These are phyloP conservation scores for Stipa capillata DNA, from an alignment of 176 grass and related monocot genomes.

Conservation along the genomic window DNA sequence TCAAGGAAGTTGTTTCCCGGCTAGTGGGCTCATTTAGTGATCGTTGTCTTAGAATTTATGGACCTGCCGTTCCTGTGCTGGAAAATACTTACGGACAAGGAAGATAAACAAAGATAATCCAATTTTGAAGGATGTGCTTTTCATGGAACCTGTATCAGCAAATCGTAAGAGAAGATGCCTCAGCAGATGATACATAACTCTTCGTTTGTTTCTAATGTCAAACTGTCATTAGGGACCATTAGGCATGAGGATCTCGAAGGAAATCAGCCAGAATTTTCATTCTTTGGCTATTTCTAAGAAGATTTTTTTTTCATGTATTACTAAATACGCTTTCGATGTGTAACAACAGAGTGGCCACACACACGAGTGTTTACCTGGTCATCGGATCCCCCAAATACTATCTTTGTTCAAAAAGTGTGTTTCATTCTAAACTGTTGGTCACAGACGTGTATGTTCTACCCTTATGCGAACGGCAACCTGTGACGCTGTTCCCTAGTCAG, in stretches of 20 bases:
- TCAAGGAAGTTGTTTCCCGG: constrained; percentile 85
- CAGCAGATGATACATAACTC: neutral
- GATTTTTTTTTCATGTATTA: constrained; percentile 1
- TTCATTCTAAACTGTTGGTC: neutral
- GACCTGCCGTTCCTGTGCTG: constrained; percentile 55
- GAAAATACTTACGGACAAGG: constrained; percentile 67
- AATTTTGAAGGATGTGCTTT: constrained; percentile 15
- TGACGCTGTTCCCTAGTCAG: no score
- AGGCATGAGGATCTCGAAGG: neutral
- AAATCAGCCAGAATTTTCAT: constrained; percentile 33
- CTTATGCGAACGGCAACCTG: neutral
- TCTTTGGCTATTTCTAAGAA: constrained; percentile 21
- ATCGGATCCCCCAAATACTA: no score
- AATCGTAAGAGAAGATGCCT: neutral
- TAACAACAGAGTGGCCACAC: constrained; percentile 15
- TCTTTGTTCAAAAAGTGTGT: neutral
- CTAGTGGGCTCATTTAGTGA: constrained; percentile 67
- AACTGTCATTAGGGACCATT: neutral
- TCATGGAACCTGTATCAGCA: neutral
- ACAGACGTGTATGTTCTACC: neutral
- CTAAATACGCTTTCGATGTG: constrained; percentile 3
- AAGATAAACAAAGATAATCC: constrained; percentile 35
- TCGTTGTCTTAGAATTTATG: constrained; percentile 89
- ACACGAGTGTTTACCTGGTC: constrained; percentile 2
- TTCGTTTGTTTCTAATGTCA: neutral